Percentiles rank a stretch among this genome's conserved stretches.
Evolutionary conservation across 345 rosid species (phyloP).

Genomic region (Punica granatum): DNA sequence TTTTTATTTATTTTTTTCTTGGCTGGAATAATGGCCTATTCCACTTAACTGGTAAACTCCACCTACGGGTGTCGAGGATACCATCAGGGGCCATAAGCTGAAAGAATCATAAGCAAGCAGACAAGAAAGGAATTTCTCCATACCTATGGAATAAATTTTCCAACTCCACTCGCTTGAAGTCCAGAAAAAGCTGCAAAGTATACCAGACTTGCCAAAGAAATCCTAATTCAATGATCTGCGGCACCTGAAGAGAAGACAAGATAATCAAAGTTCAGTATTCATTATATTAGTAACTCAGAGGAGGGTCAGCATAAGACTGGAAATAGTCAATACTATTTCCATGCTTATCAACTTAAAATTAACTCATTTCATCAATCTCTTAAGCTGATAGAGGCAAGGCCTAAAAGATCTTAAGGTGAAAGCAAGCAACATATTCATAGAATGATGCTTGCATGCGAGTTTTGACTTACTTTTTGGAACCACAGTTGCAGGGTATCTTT

Average conservation of each 20-base stretch:
- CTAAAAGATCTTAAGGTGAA: neutral
- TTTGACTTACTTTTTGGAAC: constrained; percentile 77
- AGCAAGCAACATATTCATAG: neutral
- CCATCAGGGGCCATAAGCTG: neutral
- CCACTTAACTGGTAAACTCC: neutral
- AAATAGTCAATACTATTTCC: neutral
- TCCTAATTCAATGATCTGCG: constrained; percentile 85
- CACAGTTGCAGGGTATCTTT: constrained; percentile 97
- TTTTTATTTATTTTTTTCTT: no score
- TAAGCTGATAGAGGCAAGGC: neutral
- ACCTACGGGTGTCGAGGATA: neutral
- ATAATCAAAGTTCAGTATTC: neutral
- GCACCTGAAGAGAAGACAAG: constrained; percentile 48
- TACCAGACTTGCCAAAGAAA: constrained; percentile 16
- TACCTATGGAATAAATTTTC: neutral
- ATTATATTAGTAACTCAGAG: neutral
- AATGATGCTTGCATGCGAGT: neutral
- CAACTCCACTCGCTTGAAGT: neutral
- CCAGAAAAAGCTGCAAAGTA: constrained; percentile 13
- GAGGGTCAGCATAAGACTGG: neutral
- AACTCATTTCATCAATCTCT: neutral
- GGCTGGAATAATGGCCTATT: neutral
- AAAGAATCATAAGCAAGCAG: neutral
- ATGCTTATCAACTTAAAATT: no score
- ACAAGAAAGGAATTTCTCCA: neutral